Conservation (phyloP, 2,329 filamentous ascomycete species). For the Pleoardoris graminearum region DNA sequence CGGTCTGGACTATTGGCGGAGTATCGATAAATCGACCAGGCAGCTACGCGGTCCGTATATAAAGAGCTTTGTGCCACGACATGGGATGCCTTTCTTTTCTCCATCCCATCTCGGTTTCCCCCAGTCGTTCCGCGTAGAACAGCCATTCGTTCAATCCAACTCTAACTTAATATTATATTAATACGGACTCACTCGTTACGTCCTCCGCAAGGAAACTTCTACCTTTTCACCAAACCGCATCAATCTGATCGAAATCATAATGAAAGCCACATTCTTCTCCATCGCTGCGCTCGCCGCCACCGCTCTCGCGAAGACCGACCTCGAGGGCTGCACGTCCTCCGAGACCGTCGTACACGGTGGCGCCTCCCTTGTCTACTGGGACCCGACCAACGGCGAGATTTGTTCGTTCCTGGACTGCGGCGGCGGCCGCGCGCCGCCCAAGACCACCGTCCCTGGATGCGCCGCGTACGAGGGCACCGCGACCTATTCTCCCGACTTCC, state of each 20-base stretch:
- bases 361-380: conserved; percentile 60
- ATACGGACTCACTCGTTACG: conserved; percentile 5
- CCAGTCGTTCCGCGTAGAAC: neutral
- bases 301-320: conserved; percentile 44
- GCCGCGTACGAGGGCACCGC: conserved; percentile 58
- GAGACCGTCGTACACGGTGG: conserved; percentile 51
- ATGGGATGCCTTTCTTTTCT: neutral
- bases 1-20: neutral
- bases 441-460: conserved; percentile 66
- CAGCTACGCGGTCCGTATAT: neutral
- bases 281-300: conserved; percentile 34
- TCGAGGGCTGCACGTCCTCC: conserved; percentile 51
- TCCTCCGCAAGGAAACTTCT: neutral
- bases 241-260: conserved; percentile 8
- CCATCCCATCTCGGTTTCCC: neutral
- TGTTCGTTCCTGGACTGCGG: conserved; percentile 69
- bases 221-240: neutral
- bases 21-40: neutral
- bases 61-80: neutral
- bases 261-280: conserved; percentile 26
- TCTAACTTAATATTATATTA: neutral
- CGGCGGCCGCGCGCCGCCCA: conserved; percentile 66
- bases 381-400: conserved; percentile 66
- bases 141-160: neutral
- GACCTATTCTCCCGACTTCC: conserved; percentile 57